Conservation (phyloP, 805 yeast genomes). For the Saccharomyces paradoxus region DNA sequence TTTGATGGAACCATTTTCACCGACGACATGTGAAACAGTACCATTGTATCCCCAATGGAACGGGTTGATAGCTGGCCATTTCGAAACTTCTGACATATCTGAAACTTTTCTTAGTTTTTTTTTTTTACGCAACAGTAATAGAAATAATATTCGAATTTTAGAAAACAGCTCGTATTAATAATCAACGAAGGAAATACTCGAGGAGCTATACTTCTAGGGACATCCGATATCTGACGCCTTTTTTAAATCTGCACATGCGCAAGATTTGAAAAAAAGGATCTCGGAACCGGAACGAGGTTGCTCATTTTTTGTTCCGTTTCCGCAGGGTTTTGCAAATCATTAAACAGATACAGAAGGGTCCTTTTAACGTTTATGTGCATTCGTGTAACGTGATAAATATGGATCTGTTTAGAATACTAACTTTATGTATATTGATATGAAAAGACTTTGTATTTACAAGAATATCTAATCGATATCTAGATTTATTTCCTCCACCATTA, state of each 20-base stretch:
- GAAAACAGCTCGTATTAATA: not conserved
- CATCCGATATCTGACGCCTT: not conserved
- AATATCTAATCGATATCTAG: conserved; percentile 24
- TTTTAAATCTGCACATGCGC: not conserved
- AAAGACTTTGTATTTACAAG: not conserved
- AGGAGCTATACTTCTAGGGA: not conserved
- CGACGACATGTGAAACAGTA: conserved; percentile 22
- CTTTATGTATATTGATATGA: not conserved
- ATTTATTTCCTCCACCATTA: conserved; percentile 19
- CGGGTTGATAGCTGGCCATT: conserved; percentile 20
- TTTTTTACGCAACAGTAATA: not conserved
- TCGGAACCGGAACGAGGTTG: not conserved
- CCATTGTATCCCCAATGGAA: conserved; percentile 32
- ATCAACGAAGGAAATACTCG: not conserved
- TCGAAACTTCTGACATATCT: not conserved
- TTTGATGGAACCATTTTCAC: conserved; percentile 18
- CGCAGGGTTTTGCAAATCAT: not conserved
- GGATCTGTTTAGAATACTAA: not conserved
- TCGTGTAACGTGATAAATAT: not conserved
- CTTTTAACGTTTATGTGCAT: not conserved
- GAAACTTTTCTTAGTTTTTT: not conserved
- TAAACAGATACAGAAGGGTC: not conserved
- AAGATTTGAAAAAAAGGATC: not conserved
- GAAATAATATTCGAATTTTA: not conserved
- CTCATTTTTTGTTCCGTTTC: not conserved